Conservation (phyloP, 2,329 filamentous ascomycete genomes). For the Elsinoe australis region DNA sequence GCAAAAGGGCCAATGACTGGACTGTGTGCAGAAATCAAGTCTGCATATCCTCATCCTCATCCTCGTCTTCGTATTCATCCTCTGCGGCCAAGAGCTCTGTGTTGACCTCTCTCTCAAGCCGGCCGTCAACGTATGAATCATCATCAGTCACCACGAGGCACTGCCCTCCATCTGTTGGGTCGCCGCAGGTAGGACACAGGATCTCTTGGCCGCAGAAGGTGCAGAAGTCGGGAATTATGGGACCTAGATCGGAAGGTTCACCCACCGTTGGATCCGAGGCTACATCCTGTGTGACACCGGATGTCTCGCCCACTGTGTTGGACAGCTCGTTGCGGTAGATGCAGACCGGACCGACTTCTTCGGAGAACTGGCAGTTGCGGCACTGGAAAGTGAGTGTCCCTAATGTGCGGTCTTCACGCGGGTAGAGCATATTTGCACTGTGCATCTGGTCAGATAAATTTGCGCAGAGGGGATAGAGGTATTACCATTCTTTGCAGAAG, state of each 20-base stretch:
- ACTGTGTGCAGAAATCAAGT: background rate
- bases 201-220: constrained; percentile 52
- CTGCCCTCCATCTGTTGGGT: constrained; percentile 38
- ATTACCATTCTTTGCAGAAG: constrained; percentile 94
- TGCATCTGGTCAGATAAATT: too few relatives aligned
- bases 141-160: constrained; percentile 38
- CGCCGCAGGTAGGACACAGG: constrained; percentile 46
- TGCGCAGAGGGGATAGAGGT: too few relatives aligned
- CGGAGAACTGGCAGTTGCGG: constrained; percentile 85
- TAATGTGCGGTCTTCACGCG: constrained; percentile 80
- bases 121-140: constrained; percentile 28
- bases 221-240: constrained; percentile 42
- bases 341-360: constrained; percentile 80
- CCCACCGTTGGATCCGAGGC: constrained; percentile 97
- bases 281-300: constrained; percentile 95
- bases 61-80: constrained; percentile 32
- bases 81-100: constrained; percentile 21
- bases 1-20: background rate
- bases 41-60: too few relatives aligned
- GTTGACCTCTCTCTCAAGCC: constrained; percentile 23
- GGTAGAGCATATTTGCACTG: constrained; percentile 94
- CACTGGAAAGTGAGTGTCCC: constrained; percentile 90
- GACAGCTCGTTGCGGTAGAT: constrained; percentile 93
- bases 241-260: constrained; percentile 33
- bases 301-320: constrained; percentile 86